Evolutionary conservation across 768 basidiomycete genomes (phyloP), one percentile per base, ranked within the genome.

Genomic region (Cubamyces sp.): DNA sequence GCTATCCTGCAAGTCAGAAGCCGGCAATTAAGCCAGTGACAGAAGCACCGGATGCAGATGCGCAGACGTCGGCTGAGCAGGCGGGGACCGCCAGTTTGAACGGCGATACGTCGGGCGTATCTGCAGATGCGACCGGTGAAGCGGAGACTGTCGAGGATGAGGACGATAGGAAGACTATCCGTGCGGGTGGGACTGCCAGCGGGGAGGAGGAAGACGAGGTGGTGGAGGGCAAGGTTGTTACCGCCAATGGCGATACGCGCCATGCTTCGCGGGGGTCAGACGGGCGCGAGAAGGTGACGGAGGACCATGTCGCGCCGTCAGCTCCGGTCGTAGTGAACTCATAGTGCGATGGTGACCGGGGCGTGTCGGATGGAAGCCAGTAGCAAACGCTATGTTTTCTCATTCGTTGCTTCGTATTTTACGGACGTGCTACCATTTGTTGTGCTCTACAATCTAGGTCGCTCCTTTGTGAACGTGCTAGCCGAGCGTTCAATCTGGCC

Each of bases 1-100:
- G 87, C 51, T 82, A 88, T 70, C 81, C 86, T 30, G 83, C 86
- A 19, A 77, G 70, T 52, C 59, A 66, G 54, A 69, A 70, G 21
- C 71, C 66, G 21, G 54, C 70, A 15, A 43, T 45, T 5, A 68
- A 66, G 54, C 57, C 65, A 16, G 68, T 61, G 21, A 57, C 63
- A 56, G 72, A 66, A 48, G 60, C 68, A 40, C 57, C 63, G 6
- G 71, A 67, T 5, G 64, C 57, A 19, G 68, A 62, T 23, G 64
- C 58, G 45, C 46, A 67, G 25, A 54, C 62, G 23, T 54, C 59
- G 54, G 26, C 30, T 43, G 40, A 25, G 34, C 52, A 46, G 57
- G 30, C 60, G 45, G 45, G 30, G 11, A 49, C 48, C 15, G 49
- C 18, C 8, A 19, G 19, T 21, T 39, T 25, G 28, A 49, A 23